Evolutionary conservation across 768 basidiomycete species (phyloP).

Genomic region (Exidia glandulosa): DNA sequence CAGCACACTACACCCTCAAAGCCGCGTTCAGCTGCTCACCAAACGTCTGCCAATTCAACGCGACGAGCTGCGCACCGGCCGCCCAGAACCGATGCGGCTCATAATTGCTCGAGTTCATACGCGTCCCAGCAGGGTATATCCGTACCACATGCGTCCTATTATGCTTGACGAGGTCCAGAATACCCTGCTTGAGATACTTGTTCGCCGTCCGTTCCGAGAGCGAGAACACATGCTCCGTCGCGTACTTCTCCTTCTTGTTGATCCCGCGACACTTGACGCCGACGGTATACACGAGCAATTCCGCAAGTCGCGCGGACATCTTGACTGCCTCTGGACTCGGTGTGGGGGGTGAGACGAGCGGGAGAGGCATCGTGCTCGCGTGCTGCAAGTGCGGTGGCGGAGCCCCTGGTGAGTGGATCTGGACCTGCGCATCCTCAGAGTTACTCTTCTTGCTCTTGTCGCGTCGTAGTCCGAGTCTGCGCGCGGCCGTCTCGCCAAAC

Average conservation of each 20-base stretch:
- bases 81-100: conserved; percentile 86
- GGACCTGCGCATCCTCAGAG: too few species aligned
- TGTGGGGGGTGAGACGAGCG: neutral
- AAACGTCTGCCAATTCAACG: conserved; percentile 95
- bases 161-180: conserved; percentile 75
- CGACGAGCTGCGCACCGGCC: conserved; percentile 79
- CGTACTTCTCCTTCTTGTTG: conserved; percentile 76
- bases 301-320: conserved; percentile 65
- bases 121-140: conserved; percentile 74
- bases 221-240: conserved; percentile 83
- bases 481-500: neutral
- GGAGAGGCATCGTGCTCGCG: conserved; percentile 5
- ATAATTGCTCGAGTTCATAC: conserved; percentile 79
- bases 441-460: conserved; percentile 4
- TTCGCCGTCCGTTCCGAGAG: conserved; percentile 77
- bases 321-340: conserved; percentile 23
- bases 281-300: conserved; percentile 84
- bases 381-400: conserved; percentile 8
- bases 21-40: conserved; percentile 45
- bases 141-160: conserved; percentile 72
- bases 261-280: conserved; percentile 92
- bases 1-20: neutral
- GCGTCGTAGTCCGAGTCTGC: conserved; percentile 1
- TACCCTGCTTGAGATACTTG: conserved; percentile 57
- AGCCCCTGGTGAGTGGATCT: neutral